Base-by-base conservation (phyloP, 2,329 filamentous ascomycete species). In the Aspergillus vadensis region DNA sequence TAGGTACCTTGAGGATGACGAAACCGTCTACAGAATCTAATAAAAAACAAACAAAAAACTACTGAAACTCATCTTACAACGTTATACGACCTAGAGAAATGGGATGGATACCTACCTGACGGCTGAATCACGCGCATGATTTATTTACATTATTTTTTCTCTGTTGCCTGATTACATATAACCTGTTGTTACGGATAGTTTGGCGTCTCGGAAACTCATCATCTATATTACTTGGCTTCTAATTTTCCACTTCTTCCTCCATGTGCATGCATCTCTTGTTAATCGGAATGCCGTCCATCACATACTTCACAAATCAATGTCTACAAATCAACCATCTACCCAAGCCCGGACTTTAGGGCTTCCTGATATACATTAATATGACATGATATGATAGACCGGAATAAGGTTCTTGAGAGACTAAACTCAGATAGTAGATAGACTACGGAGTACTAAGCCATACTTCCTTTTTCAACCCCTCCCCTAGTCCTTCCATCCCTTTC, bases 21-120 rank as follows among this genome's bases (percentile, higher is more conserved):
- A 89, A 53, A 80, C 88, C 62, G 86, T 91, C 48, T 91, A 90
- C 75, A 88, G 89, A 77, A 86, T 91, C 58, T 91, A 81, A 44
- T 23, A 23, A 36, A 5, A 2, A 49, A n/a, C 0, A 27, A 27
- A 12, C 44, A 27, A 17, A 10, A 19, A 27, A 27, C 25, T 7
- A 27, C 25, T 8, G 7, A 2, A 27, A 21, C 3, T 44, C 19
- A 44, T 23, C 15, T 4, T n/a, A 49, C 44, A 30, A 55, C 23
- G 23, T 32, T 19, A 47, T 32, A 27, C 39, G 53, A 44, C n/a
- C 21, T 55, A 55, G 32, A 55, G n/a, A 55, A 32, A 49, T 49
- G 44, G 23, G 21, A 44, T 23, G 41, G 41, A 44, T 44, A 44
- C 41, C 21, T 44, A 44, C 17, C 12, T 44, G 41, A 44, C 41